A percentile compares a stretch with the other conserved stretches of the same genome.
Evolutionary conservation across 495 filamentous ascomycete genomes (phyloP).

Genomic region (Penicillium pulvis): DNA sequence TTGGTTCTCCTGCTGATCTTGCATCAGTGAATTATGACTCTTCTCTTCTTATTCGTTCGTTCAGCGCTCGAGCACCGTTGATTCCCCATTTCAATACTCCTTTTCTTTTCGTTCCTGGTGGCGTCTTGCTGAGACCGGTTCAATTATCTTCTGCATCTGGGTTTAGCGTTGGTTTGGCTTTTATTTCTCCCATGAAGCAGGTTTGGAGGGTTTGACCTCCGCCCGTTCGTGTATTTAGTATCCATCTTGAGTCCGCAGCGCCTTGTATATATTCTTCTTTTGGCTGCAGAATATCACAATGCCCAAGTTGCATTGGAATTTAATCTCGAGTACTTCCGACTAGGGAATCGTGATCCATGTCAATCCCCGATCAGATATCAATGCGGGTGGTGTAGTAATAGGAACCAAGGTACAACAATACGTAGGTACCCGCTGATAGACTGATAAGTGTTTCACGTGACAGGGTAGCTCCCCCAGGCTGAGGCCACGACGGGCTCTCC

Average conservation of each 20-base stretch:
- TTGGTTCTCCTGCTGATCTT: background rate
- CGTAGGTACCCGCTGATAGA: slow-evolving; percentile 10
- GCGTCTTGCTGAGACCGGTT: slow-evolving; percentile 1
- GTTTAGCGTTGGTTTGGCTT: slow-evolving; percentile 15
- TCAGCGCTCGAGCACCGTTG: slow-evolving; percentile 11
- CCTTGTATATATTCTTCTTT: slow-evolving; percentile 23
- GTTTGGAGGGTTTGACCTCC: background rate
- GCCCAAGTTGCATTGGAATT: background rate
- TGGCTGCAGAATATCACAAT: slow-evolving; percentile 4
- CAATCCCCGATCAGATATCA: background rate
- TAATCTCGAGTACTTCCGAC: background rate
- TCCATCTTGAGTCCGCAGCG: slow-evolving; percentile 12
- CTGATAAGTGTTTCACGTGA: slow-evolving; percentile 40
- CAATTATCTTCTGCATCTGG: slow-evolving; percentile 10
- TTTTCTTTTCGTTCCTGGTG: slow-evolving; percentile 10
- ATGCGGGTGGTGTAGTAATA: background rate
- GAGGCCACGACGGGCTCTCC: slow-evolving; percentile 36
- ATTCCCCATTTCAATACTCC: background rate
- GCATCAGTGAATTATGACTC: background rate
- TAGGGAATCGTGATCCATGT: too few species aligned
- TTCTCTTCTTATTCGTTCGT: slow-evolving; percentile 15
- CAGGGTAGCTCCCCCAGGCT: slow-evolving; percentile 26
- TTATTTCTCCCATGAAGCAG: background rate
- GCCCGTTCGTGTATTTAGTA: slow-evolving; percentile 5
- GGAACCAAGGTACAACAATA: background rate